Evolutionary conservation across 2,329 filamentous ascomycete genomes (phyloP), one percentile per base, ranked within the genome.

Genomic region (Epichloe elymi): DNA sequence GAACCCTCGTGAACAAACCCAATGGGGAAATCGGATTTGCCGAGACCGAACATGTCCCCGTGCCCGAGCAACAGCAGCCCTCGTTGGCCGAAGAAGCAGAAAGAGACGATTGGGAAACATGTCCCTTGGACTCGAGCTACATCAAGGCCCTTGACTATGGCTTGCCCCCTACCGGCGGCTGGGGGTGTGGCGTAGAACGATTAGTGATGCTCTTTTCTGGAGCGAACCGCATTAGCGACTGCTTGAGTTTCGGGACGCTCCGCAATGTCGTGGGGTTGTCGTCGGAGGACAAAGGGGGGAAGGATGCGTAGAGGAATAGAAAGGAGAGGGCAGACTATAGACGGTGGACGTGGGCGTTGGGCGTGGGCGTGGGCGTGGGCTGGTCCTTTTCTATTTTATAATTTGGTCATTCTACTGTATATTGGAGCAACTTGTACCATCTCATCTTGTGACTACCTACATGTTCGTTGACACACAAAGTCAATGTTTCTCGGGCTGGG

Each of bases 111-210:
- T 73, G 61, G 14, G 70, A 77, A 45, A 67, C 54, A 58, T 70
- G 53, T 59, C 75, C 59, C 60, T 76, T 65, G 60, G 89, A 96
- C 61, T 85, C 94, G 69, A 85, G 80, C 60, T 98, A 95, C 61
- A 71, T 96, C 45, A 79, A 84, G 58, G 88, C 87, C 4, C 68
- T 98, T 48, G 88, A 95, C 65, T 88, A 87, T 70, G 93, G 88
- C 0, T 70, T 98, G 53, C 93, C 93, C 93, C n/a, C 93, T 0
- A 98, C 93, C 0, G 93, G 91, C 0, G 93, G 93, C 4, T 98
- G 93, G 93, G 93, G 93, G 1, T 94, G 89, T 60, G 93, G 93
- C 1, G 73, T 98, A 41, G 93, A 98, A 68, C 75, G 93, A 49
- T 72, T 98, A 49, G 85, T 88, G 38, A 98, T 98, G 93, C 70